phyloP scores from a whole-genome alignment of 495 filamentous ascomycete species.

The Articulospora tetracladia region DNA sequence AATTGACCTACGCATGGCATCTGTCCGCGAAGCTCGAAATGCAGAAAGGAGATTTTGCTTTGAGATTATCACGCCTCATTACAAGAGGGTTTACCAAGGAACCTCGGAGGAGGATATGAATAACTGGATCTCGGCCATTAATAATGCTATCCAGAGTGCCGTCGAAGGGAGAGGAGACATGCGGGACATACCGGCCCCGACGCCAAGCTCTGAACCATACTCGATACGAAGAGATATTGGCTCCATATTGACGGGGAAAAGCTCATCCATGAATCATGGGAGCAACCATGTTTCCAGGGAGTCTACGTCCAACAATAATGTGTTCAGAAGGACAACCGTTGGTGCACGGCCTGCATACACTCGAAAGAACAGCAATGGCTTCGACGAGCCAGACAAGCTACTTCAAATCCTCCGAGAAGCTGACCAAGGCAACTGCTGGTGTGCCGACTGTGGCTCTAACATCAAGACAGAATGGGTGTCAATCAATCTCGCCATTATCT shows the following conservation, averaged over 20 bases:
- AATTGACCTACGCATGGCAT: conserved; percentile 95
- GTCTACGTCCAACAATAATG: conserved; percentile 38
- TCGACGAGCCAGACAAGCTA: conserved; percentile 78
- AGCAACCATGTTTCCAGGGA: conserved; percentile 31
- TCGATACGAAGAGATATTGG: conserved; percentile 78
- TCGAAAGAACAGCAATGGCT: conserved; percentile 60
- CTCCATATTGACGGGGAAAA: conserved; percentile 92
- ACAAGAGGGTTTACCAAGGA: conserved; percentile 94
- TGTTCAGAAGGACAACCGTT: conserved; percentile 82
- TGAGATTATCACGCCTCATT: conserved; percentile 96
- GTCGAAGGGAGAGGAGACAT: conserved; percentile 70
- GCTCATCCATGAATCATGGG: conserved; percentile 65
- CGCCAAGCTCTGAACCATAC: conserved; percentile 42
- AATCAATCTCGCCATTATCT: conserved; percentile 92
- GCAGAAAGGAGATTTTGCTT: conserved; percentile 96
- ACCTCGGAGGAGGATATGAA: conserved; percentile 98
- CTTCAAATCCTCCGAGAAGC: conserved; percentile 84
- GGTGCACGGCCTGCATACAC: conserved; percentile 77
- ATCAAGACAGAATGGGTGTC: conserved; percentile 98
- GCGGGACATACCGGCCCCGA: conserved; percentile 42
- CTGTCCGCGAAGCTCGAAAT: conserved; percentile 90
- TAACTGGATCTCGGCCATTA: conserved; percentile 94
- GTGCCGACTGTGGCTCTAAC: conserved; percentile 89
- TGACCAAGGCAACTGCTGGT: conserved; percentile 91
- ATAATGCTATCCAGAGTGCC: conserved; percentile 94